Percentiles rank a stretch among this genome's conserved stretches.
Evolutionary conservation across 2,329 filamentous ascomycete species (phyloP).

Genomic region (Ustulina deusta): DNA sequence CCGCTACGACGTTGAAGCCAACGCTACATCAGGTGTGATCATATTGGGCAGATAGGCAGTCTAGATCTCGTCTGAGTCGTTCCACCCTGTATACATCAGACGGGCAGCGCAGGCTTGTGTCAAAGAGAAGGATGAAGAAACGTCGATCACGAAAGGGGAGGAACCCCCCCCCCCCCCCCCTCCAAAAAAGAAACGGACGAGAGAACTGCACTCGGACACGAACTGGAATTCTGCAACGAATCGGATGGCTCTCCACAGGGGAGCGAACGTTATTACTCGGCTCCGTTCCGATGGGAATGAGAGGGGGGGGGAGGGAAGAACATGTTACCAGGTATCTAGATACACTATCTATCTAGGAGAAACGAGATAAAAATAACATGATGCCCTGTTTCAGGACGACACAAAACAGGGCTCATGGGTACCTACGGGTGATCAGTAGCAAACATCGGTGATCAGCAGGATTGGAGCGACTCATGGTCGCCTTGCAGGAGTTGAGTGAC

Average conservation of each 20-base stretch:
- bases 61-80: constrained; percentile 6
- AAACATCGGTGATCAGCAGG: constrained; percentile 43
- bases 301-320: constrained; percentile 26
- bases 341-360: no score
- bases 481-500: constrained; percentile 37
- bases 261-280: constrained; percentile 41
- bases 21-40: constrained; percentile 6
- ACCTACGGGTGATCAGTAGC: constrained; percentile 42
- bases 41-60: constrained; percentile 2
- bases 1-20: constrained; percentile 3
- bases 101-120: constrained; percentile 18
- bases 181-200: constrained; percentile 33
- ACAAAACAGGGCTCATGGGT: constrained; percentile 43
- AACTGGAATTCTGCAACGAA: constrained; percentile 33
- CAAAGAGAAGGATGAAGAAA: constrained; percentile 33
- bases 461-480: constrained; percentile 27
- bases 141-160: constrained; percentile 35
- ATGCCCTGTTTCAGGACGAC: constrained; percentile 45
- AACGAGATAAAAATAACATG: constrained; percentile 47
- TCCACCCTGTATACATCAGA: constrained; percentile 19
- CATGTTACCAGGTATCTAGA: background rate
- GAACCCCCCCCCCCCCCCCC: no score
- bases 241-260: constrained; percentile 34
- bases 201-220: background rate
- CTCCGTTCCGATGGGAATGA: constrained; percentile 47